Evolutionary conservation across 345 rosid genomes (phyloP), one percentile per base, ranked within the genome.

Genomic region (Pistacia atlantica): DNA sequence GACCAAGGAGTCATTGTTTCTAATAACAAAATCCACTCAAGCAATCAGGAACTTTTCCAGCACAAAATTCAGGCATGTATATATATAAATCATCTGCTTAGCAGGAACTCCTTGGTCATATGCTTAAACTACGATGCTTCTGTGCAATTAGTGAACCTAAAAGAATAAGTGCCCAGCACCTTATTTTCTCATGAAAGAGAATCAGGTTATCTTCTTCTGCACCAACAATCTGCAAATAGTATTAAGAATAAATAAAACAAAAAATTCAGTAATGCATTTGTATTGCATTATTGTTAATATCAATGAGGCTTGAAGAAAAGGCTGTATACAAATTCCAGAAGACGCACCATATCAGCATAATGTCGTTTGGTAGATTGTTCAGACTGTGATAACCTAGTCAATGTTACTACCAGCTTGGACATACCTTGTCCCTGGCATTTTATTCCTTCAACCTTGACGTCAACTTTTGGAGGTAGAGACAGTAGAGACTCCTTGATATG

Each of bases 401-500:
- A 80, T 74, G 93, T 92, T 81, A 96, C 81, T 51, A 80, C 69
- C 64, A 93, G 54, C 82, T 86, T 90, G 61, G 88, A 80, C 72
- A 83, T 85, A 28, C 91, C 97, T 80, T 83, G 92, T 80, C 86
- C 84, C 68, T 78, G 90, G 74, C 86, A 77, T 67, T 87, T 90
- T 67, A 81, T 86, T 84, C 89, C 94, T 80, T 89, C 89, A 22
- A 91, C 80, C 80, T 82, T 83, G 67, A 96, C 71, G 69, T 88
- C 87, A 69, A 92, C 92, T 80, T 90, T 90, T 59, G 99, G 98
- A 76, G 99, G 98, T 77, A 96, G 81, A 55, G 98, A 82, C 57
- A 83, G 77, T 49, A 96, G 87, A 76, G 99, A 90, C 64, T 96
- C 99, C 86, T 96, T 96, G 78, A 96, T 92, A 79, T 94, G 97